Conservation (phyloP, 1,139 yeast genomes). For the Suhomyces panamericanus region DNA sequence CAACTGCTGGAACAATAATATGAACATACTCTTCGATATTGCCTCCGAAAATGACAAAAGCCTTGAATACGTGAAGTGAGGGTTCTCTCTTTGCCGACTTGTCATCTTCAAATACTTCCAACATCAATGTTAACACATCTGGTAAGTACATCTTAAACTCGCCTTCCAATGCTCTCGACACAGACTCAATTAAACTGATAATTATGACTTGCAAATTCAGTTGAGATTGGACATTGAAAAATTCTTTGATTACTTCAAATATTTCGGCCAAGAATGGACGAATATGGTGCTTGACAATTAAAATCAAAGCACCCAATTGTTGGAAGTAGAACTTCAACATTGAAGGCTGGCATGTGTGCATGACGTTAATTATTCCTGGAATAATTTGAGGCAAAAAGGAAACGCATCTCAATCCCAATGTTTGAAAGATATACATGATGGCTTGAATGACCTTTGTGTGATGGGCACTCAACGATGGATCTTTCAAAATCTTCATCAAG, state of each 20-base stretch:
- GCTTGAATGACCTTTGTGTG: conserved; percentile 93
- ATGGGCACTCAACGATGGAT: conserved; percentile 79
- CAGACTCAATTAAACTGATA: conserved; percentile 76
- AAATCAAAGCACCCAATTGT: conserved; percentile 76
- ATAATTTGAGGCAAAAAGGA: conserved; percentile 82
- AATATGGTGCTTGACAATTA: conserved; percentile 86
- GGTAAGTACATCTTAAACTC: conserved; percentile 88
- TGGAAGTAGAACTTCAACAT: conserved; percentile 89
- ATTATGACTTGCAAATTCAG: conserved; percentile 76
- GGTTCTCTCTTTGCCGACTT: conserved; percentile 62
- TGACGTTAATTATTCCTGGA: conserved; percentile 83
- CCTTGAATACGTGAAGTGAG: conserved; percentile 74
- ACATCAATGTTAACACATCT: conserved; percentile 69
- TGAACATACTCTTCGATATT: conserved; percentile 89
- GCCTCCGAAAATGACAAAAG: conserved; percentile 86
- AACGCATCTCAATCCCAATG: conserved; percentile 84
- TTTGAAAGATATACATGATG: conserved; percentile 84
- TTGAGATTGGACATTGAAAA: conserved; percentile 54
- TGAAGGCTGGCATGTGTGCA: conserved; percentile 79
- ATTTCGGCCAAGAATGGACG: conserved; percentile 78
- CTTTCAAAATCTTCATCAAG: conserved; percentile 78
- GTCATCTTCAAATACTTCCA: conserved; percentile 79
- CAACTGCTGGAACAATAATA: conserved; percentile 80
- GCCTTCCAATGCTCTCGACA: conserved; percentile 84
- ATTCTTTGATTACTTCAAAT: conserved; percentile 74